Conservation (phyloP, 257 asterid genomes). For the Eucommia ulmoides region DNA sequence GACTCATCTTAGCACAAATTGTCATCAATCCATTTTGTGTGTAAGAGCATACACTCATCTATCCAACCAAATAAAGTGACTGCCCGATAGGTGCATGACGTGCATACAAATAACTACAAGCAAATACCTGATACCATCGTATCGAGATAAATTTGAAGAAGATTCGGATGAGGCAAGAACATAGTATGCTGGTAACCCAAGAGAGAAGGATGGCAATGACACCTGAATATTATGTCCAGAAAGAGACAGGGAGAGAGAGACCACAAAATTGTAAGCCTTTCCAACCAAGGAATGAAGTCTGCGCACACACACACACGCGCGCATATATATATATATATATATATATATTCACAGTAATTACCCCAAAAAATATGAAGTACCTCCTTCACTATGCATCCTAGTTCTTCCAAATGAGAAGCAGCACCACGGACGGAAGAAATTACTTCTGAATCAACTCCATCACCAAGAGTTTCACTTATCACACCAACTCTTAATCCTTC, state of each 20-base stretch:
- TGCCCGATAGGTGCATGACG: too few relatives aligned
- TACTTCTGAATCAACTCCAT: constrained; percentile 75
- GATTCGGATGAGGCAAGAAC: constrained; percentile 92
- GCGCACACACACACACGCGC: not conserved
- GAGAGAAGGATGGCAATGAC: constrained; percentile 81
- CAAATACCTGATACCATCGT: constrained; percentile 88
- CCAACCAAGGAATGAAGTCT: constrained; percentile 7
- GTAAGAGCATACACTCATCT: not conserved
- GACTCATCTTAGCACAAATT: too few relatives aligned
- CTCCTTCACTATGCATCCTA: constrained; percentile 73
- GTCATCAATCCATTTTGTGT: too few relatives aligned
- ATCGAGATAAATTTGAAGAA: constrained; percentile 95
- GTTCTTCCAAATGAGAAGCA: constrained; percentile 74
- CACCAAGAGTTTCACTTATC: constrained; percentile 77
- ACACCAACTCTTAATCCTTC: constrained; percentile 84
- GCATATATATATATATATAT: too few relatives aligned
- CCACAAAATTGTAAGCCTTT: constrained; percentile 4
- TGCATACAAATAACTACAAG: too few relatives aligned
- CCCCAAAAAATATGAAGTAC: constrained; percentile 32
- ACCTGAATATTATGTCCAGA: constrained; percentile 31
- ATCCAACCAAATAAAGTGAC: too few relatives aligned
- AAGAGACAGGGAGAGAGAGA: constrained; percentile 7
- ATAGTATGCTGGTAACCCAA: constrained; percentile 96
- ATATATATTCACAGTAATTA: too few relatives aligned
- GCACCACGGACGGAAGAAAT: constrained; percentile 58